Evolutionary conservation across 108 stramenopile species (phyloP).

Genomic region (Skeletonema tropicum): DNA sequence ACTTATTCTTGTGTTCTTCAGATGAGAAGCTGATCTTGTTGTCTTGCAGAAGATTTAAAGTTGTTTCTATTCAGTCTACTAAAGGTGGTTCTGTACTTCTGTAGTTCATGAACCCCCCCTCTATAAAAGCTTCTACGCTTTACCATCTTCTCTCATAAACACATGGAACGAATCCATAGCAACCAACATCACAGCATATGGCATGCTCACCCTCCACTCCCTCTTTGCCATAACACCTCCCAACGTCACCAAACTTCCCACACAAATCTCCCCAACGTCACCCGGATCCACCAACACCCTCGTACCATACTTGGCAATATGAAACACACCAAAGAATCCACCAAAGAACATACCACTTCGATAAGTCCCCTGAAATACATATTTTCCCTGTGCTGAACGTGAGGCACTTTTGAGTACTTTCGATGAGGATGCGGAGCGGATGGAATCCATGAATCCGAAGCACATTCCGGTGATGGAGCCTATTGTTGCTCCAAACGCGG

Average conservation of each 20-base stretch:
- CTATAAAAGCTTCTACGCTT: background rate
- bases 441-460: conserved; percentile 92
- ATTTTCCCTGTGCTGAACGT: conserved; percentile 71
- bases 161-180: conserved; percentile 80
- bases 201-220: conserved; percentile 73
- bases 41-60: background rate
- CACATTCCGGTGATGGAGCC: conserved; percentile 83
- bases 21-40: background rate
- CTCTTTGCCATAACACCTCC: conserved; percentile 65
- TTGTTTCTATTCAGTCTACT: background rate
- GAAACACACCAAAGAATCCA: conserved; percentile 71
- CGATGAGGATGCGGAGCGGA: conserved; percentile 68
- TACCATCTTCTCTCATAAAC: conserved; percentile 61
- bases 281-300: conserved; percentile 74
- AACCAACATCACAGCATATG: conserved; percentile 84
- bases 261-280: conserved; percentile 63
- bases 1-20: too few relatives aligned
- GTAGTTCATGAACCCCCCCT: background rate
- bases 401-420: conserved; percentile 69
- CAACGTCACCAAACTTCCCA: conserved; percentile 58
- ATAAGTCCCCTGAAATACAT: conserved; percentile 70
- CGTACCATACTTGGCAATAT: conserved; percentile 70
- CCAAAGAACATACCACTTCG: conserved; percentile 75
- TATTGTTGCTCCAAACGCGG: conserved; percentile 81
- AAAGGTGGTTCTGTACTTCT: background rate